phyloP scores from a whole-genome alignment of 441 rosid genomes.

The Euphorbia corollata region DNA sequence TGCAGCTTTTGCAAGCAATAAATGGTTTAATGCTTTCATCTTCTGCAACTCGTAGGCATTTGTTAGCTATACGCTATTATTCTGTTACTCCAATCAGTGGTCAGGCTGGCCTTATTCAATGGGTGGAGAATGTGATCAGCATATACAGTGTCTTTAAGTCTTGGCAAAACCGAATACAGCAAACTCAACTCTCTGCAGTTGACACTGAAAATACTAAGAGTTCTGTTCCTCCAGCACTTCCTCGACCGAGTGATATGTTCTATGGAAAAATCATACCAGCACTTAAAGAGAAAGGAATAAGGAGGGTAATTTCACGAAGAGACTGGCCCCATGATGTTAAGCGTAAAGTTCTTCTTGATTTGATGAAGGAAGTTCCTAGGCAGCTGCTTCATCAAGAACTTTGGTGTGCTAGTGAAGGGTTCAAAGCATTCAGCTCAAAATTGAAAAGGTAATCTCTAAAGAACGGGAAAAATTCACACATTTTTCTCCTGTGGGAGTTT shows the following conservation, averaged over 20 bases:
- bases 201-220: conserved; percentile 53
- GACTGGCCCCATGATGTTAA: conserved; percentile 99
- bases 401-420: conserved; percentile 99
- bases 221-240: conserved; percentile 65
- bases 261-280: conserved; percentile 99
- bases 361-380: conserved; percentile 89
- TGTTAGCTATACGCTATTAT: conserved; percentile 77
- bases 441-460: conserved; percentile 55
- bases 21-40: conserved; percentile 70
- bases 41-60: conserved; percentile 43
- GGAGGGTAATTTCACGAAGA: conserved; percentile 93
- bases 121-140: conserved; percentile 95
- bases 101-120: conserved; percentile 96
- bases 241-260: conserved; percentile 98
- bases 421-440: conserved; percentile 84
- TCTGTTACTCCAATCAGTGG: conserved; percentile 98
- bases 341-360: conserved; percentile 91
- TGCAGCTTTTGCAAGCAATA: conserved; percentile 94
- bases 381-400: conserved; percentile 93
- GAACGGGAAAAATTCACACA: conserved; percentile 15
- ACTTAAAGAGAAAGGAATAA: conserved; percentile 95
- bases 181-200: conserved; percentile 56
- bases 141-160: conserved; percentile 90
- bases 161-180: conserved; percentile 89
- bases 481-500: conserved; percentile 6